Percentiles rank a stretch among this genome's conserved stretches.
phyloP scores from a whole-genome alignment of 2,329 filamentous ascomycete genomes.

The Dactylellina parvicollis region DNA sequence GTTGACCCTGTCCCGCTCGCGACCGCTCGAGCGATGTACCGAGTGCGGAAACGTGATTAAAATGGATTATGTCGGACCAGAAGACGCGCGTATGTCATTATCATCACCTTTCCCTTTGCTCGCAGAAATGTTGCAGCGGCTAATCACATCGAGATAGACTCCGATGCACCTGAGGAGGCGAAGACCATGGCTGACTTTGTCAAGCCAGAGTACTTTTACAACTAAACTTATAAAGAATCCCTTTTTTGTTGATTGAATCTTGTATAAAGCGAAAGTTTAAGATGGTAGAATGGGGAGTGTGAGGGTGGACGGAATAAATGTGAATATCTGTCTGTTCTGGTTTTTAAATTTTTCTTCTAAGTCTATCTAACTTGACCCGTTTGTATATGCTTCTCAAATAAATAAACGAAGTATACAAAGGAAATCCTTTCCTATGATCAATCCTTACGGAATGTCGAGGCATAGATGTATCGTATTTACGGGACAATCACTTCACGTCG shows the following conservation, averaged over 20 bases:
- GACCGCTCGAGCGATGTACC: conserved; percentile 91
- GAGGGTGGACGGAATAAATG: conserved; percentile 21
- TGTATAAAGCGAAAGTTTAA: conserved; percentile 48
- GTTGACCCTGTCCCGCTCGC: conserved; percentile 88
- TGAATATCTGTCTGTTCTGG: conserved; percentile 32
- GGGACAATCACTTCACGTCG: conserved; percentile 54
- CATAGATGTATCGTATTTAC: conserved; percentile 54
- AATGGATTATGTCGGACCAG: conserved; percentile 93
- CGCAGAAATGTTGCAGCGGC: background rate
- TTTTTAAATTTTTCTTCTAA: conserved; percentile 11
- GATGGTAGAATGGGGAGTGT: background rate
- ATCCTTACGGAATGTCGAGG: background rate
- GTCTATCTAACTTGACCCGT: background rate
- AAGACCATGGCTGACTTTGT: conserved; percentile 98
- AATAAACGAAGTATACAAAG: conserved; percentile 43
- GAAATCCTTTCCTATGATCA: too few species aligned
- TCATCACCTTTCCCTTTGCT: conserved; percentile 23
- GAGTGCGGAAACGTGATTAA: conserved; percentile 97
- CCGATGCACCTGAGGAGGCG: conserved; percentile 73
- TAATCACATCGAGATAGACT: conserved; percentile 60
- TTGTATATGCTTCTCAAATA: conserved; percentile 35
- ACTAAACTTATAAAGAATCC: conserved; percentile 14
- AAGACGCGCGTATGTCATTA: conserved; percentile 73
- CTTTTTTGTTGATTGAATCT: conserved; percentile 11
- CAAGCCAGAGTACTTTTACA: conserved; percentile 90